Conservation (phyloP, 108 stramenopile genomes). For the Conticribra weissflogii region DNA sequence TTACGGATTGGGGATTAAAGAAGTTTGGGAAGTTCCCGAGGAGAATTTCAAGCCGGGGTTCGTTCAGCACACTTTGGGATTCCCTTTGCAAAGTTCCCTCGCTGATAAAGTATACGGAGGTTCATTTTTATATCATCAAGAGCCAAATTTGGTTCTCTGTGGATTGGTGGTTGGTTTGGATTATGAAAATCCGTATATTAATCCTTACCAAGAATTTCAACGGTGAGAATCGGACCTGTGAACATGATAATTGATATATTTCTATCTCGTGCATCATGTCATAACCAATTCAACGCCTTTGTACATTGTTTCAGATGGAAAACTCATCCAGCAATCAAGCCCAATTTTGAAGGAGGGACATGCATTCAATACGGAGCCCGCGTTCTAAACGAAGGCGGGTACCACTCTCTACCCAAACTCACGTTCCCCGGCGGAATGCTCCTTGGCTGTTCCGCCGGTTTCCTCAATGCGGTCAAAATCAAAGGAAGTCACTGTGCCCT, state of each 20-base stretch:
- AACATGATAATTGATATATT: neutral
- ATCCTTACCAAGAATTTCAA: conserved; percentile 99
- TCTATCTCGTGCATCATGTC: neutral
- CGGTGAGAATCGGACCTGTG: conserved; percentile 30
- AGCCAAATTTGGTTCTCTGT: conserved; percentile 92
- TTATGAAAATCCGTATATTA: conserved; percentile 98
- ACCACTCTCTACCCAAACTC: conserved; percentile 94
- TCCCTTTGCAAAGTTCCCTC: conserved; percentile 85
- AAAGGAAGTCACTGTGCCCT: conserved; percentile 99
- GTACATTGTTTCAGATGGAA: conserved; percentile 76
- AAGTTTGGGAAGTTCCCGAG: conserved; percentile 97
- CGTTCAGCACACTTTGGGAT: conserved; percentile 98
- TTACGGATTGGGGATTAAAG: conserved; percentile 99
- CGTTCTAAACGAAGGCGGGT: conserved; percentile 97
- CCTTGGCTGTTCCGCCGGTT: conserved; percentile 96
- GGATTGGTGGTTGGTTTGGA: conserved; percentile 98
- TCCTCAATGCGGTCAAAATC: conserved; percentile 98
- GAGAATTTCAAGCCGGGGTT: conserved; percentile 92
- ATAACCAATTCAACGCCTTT: no score
- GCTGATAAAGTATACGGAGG: conserved; percentile 91
- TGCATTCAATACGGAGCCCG: conserved; percentile 98
- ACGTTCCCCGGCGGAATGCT: conserved; percentile 95
- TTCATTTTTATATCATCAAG: conserved; percentile 96
- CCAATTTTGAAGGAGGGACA: conserved; percentile 92
- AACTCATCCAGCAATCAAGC: conserved; percentile 91